A percentile compares a stretch with the other conserved stretches of the same genome.
Conservation (phyloP, 805 yeast species). For the Spathaspora boniae region DNA sequence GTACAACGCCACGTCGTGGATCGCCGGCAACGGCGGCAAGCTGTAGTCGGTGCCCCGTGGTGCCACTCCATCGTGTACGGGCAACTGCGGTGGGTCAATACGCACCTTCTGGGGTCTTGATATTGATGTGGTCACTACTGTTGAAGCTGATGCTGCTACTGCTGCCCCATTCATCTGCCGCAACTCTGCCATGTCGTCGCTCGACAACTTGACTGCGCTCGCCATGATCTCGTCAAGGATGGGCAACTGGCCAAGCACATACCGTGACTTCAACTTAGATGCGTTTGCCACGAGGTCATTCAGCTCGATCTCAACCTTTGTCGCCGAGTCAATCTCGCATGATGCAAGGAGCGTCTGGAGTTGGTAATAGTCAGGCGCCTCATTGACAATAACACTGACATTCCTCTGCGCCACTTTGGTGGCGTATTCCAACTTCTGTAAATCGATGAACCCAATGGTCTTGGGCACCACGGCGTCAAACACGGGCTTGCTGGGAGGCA, state of each 20-base stretch:
- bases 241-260: constrained; percentile 45
- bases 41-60: constrained; percentile 10
- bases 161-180: not conserved
- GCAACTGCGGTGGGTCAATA: constrained; percentile 6
- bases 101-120: constrained; percentile 4
- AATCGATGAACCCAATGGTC: constrained; percentile 31
- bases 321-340: constrained; percentile 36
- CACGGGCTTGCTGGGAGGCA: constrained; percentile 8
- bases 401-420: constrained; percentile 47
- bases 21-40: constrained; percentile 65
- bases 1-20: constrained; percentile 54
- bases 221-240: constrained; percentile 54
- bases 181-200: constrained; percentile 12
- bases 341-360: constrained; percentile 30
- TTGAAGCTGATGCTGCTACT: not conserved
- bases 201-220: constrained; percentile 28
- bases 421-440: constrained; percentile 38
- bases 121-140: not conserved
- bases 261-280: constrained; percentile 52
- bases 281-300: constrained; percentile 58
- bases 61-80: constrained; percentile 9
- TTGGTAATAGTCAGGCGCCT: constrained; percentile 53
- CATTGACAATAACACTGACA: constrained; percentile 46
- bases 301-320: constrained; percentile 49
- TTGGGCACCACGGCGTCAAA: constrained; percentile 8